Base-by-base conservation (phyloP, 257 asterid species). In the Nicotiana noctiflora region DNA sequence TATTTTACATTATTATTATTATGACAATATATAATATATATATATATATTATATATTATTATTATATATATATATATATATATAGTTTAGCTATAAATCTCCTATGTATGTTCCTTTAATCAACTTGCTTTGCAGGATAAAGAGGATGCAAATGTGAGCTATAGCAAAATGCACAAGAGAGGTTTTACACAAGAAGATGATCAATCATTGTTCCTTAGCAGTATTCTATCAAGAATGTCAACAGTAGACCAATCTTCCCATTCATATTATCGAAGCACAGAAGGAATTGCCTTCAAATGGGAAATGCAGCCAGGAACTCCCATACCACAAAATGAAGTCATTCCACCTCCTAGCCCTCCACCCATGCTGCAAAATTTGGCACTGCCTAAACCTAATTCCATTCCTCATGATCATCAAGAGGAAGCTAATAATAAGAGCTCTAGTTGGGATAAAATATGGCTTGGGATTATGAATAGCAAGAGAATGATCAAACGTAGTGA, bases 121-220 rank as follows among this genome's bases (percentile, higher is more conserved):
- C 6, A 19, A 63, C 5, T 29, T 27, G 44, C 29, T 13, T 23
- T 53, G 70, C 82, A 91, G 94, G 93, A 88, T 63, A 90, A 88
- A 85, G 93, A 90, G 46, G 79, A 67, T 65, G 84, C 83, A 10
- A 88, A 76, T 76, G 82, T 86, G 32, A 84, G 80, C 46, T 84
- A 91, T 55, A 89, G 93, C 88, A 77, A 87, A 61, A 78, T 84
- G 8, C 91, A 91, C 87, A 86, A 88, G 78, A 82, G 82, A 59
- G 92, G 84, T 14, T 88, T 87, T 62, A 9, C 90, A 5, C 81
- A 85, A 15, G 89, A 90, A 61, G 83, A 82, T 65, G 91, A 86
- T 14, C 85, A 84, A n/a, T 66, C 89, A 4, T 67, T 81, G 4
- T 81, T 83, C 15, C 34, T 37, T 10, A 85, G 86, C 53, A 88